Conservation (phyloP, 768 basidiomycete species). For the Artomyces pyxidatus region DNA sequence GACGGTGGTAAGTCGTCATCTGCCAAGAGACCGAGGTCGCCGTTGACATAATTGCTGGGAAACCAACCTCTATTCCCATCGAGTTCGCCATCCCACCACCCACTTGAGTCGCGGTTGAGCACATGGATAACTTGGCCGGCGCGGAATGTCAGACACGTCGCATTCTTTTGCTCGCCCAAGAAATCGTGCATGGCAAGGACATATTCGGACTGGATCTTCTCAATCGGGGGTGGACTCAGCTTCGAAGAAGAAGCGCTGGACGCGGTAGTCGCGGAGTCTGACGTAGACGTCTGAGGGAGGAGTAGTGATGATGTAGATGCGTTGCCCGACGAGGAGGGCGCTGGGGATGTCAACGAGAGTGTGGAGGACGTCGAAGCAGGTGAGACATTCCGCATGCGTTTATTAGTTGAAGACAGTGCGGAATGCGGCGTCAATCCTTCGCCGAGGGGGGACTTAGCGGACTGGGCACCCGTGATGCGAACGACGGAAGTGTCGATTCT, state of each 20-base stretch:
- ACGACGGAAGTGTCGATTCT: conserved; percentile 27
- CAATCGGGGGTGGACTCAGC: conserved; percentile 3
- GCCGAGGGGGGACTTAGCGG: conserved; percentile 11
- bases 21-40: conserved; percentile 48
- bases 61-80: conserved; percentile 93
- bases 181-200: conserved; percentile 94
- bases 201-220: conserved; percentile 42
- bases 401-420: conserved; percentile 7
- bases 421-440: conserved; percentile 4
- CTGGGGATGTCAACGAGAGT: conserved; percentile 8
- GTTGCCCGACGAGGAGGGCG: conserved; percentile 11
- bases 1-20: conserved; percentile 46
- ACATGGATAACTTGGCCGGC: conserved; percentile 90
- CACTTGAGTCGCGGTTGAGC: conserved; percentile 76
- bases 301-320: conserved; percentile 20
- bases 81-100: conserved; percentile 99
- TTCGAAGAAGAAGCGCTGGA: conserved; percentile 12
- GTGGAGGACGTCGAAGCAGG: conserved; percentile 12
- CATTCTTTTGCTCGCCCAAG: conserved; percentile 55
- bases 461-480: conserved; percentile 15
- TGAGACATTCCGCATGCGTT: conserved; percentile 12
- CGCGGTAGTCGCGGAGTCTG: conserved; percentile 18
- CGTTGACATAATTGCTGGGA: conserved; percentile 90
- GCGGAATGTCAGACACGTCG: conserved; percentile 81
- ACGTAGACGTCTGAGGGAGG: conserved; percentile 18